Base-by-base conservation (phyloP, 345 rosid genomes). In the Eucalyptus leucophloia region DNA sequence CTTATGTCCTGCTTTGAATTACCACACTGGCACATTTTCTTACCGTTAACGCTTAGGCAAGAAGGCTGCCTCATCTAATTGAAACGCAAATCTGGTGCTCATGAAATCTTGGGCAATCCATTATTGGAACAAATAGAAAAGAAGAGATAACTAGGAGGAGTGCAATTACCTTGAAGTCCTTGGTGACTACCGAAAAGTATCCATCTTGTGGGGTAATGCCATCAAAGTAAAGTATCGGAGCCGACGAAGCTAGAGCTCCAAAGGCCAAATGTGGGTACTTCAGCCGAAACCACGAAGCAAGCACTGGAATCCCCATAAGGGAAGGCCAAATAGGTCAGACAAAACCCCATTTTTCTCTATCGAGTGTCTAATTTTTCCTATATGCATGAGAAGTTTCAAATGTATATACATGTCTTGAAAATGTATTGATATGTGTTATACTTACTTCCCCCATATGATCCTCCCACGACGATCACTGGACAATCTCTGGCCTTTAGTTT, bases 211-310 rank as follows among this genome's bases (percentile, higher is more conserved):
- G 94, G 77, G 92, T 93, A 49, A 93, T 89, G 58, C 89, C 93
- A 86, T 93, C 92, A 51, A 95, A 95, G 91, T 94, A 95, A 60
- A 95, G 95, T 88, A 95, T 89, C 30, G 97, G 97, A 93, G 96
- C 97, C 15, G 97, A 95, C 28, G 97, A 95, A 23, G 97, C 97
- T 30, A 95, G 89, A 58, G 96, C 97, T 50, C 97, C 96, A 6
- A 92, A 87, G 42, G 96, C 94, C 60, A 94, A 88, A 85, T 95
- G 97, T 5, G 97, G 97, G 86, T 95, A 95, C 90, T 95, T 95
- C 17, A 95, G 93, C 60, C 97, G 93, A 88, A 95, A 95, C 96
- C 96, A 95, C 30, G 95, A 90, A 44, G 97, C 96, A 56, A 95
- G 93, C 96, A 95, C 97, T 94, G 91, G 14, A 69, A 53, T 67